A percentile compares a stretch with the other conserved stretches of the same genome.
Conservation (phyloP, 2,329 filamentous ascomycete genomes). For the Penicillium sp. region DNA sequence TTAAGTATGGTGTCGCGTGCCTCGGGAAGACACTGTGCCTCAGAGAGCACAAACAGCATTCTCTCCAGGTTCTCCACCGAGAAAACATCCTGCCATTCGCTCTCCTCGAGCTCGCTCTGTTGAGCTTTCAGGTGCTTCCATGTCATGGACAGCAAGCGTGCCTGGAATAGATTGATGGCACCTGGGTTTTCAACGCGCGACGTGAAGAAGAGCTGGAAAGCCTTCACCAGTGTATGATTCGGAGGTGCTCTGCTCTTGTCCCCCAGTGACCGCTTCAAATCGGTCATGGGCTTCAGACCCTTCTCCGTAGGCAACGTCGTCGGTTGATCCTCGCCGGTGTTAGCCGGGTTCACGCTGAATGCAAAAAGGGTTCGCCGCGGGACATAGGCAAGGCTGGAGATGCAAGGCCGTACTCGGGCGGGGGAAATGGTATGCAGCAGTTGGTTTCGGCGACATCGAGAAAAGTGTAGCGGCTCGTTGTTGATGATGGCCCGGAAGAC, state of each 20-base stretch:
- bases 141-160: conserved; percentile 59
- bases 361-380: conserved; percentile 35
- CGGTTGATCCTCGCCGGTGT: conserved; percentile 52
- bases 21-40: conserved; percentile 36
- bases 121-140: conserved; percentile 59
- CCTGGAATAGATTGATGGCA: conserved; percentile 66
- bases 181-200: conserved; percentile 51
- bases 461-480: conserved; percentile 43
- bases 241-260: conserved; percentile 66
- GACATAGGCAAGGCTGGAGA: conserved; percentile 36
- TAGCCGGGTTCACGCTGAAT: conserved; percentile 35
- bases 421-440: conserved; percentile 33
- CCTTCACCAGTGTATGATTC: conserved; percentile 62
- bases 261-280: conserved; percentile 63
- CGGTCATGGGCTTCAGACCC: conserved; percentile 70
- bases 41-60: conserved; percentile 40
- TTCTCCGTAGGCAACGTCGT: conserved; percentile 58
- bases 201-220: conserved; percentile 64
- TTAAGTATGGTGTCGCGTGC: conserved; percentile 40
- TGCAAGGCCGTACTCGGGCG: conserved; percentile 29
- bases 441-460: conserved; percentile 36
- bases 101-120: conserved; percentile 30
- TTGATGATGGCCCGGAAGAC: conserved; percentile 48
- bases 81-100: conserved; percentile 38
- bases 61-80: conserved; percentile 41